Conservation (phyloP, 495 filamentous ascomycete genomes). For the Aspergillus ostianus region DNA sequence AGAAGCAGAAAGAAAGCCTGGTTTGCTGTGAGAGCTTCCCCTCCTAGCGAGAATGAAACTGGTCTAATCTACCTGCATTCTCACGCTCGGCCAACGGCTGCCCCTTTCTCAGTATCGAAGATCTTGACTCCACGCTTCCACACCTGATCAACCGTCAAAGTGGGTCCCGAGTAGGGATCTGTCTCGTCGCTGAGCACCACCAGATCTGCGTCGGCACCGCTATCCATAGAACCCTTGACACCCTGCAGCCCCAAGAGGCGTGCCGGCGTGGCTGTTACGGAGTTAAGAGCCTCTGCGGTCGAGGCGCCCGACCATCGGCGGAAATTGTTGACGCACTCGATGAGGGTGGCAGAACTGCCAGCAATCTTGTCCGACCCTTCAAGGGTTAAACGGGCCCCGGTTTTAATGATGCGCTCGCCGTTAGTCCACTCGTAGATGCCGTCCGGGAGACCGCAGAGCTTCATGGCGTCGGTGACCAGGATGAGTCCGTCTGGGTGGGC, state of each 20-base stretch:
- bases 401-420: constrained; percentile 68
- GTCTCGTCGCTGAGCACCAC: constrained; percentile 62
- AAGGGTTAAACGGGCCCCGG: constrained; percentile 61
- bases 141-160: constrained; percentile 65
- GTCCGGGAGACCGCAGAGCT: constrained; percentile 67
- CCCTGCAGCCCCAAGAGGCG: constrained; percentile 65
- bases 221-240: constrained; percentile 64
- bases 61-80: not conserved
- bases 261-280: constrained; percentile 72
- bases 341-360: constrained; percentile 65
- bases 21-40: no score
- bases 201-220: constrained; percentile 77
- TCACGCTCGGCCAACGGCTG: constrained; percentile 10
- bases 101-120: constrained; percentile 35
- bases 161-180: constrained; percentile 40
- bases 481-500: constrained; percentile 54
- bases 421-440: constrained; percentile 79
- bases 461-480: constrained; percentile 62
- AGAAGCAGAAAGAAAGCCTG: not conserved
- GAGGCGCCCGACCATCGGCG: constrained; percentile 64
- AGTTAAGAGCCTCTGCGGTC: constrained; percentile 62
- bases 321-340: constrained; percentile 82
- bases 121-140: constrained; percentile 73
- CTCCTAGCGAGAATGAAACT: not conserved
- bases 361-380: constrained; percentile 73